These are phyloP conservation scores for Starmerella roubikii DNA, from an alignment of 805 yeast genomes.

Conservation along the genomic window DNA sequence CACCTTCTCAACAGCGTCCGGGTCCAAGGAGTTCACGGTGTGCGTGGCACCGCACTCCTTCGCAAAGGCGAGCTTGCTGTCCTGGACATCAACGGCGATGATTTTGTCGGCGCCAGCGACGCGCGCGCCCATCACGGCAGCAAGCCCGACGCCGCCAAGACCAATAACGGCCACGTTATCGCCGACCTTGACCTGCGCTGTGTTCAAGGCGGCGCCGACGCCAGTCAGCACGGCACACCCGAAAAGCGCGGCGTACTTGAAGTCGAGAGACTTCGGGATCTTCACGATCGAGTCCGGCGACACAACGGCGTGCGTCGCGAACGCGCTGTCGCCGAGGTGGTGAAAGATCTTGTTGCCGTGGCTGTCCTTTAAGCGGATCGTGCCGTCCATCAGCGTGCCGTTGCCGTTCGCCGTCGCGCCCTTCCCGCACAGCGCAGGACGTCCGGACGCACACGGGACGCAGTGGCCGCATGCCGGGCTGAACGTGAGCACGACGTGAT, in stretches of 20 bases:
- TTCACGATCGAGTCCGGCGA: constrained; percentile 96
- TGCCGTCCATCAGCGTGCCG: constrained; percentile 98
- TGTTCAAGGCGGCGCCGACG: constrained; percentile 90
- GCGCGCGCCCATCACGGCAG: constrained; percentile 88
- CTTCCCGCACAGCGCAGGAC: constrained; percentile 89
- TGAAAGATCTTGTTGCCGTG: constrained; percentile 70
- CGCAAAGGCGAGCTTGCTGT: constrained; percentile 74
- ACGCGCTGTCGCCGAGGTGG: constrained; percentile 96
- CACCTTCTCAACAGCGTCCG: constrained; percentile 59
- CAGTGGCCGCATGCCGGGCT: constrained; percentile 95
- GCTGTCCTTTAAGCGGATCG: constrained; percentile 58
- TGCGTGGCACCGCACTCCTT: constrained; percentile 85
- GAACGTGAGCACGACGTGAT: constrained; percentile 83
- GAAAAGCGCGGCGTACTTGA: constrained; percentile 76
- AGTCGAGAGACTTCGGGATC: constrained; percentile 67
- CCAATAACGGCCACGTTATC: constrained; percentile 94
- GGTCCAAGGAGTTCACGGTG: constrained; percentile 69
- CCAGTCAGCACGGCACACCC: constrained; percentile 99
- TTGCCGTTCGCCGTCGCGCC: constrained; percentile 95
- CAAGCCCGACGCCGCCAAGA: constrained; percentile 92
- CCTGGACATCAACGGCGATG: constrained; percentile 77
- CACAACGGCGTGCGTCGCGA: constrained; percentile 92
- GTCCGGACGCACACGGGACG: constrained; percentile 85
- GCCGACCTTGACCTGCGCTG: constrained; percentile 79
- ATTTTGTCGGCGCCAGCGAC: constrained; percentile 63